Conservation (phyloP, 371 early-diverging fungal species). For the Mucor racemosus region DNA sequence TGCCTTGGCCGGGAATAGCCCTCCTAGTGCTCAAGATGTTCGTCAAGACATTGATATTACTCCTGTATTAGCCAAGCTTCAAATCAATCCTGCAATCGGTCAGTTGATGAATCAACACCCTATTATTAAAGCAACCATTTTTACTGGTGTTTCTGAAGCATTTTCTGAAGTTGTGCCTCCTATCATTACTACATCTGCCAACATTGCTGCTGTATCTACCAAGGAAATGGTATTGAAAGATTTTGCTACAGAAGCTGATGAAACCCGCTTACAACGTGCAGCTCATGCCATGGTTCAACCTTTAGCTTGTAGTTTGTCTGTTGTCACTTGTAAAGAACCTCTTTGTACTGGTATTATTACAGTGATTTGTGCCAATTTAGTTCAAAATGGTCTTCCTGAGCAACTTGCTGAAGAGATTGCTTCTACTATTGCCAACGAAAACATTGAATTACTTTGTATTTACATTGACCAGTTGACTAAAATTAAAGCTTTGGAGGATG, state of each 20-base stretch:
- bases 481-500: slow-evolving; percentile 83
- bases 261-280: slow-evolving; percentile 85
- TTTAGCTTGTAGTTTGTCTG: slow-evolving; percentile 77
- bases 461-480: slow-evolving; percentile 92
- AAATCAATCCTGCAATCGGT: slow-evolving; percentile 47
- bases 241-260: slow-evolving; percentile 92
- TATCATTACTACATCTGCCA: slow-evolving; percentile 88
- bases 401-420: slow-evolving; percentile 83
- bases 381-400: slow-evolving; percentile 83
- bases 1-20: neutral
- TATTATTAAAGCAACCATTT: slow-evolving; percentile 84
- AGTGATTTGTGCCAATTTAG: slow-evolving; percentile 74
- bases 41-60: slow-evolving; percentile 38
- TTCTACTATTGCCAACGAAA: slow-evolving; percentile 81
- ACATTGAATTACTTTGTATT: slow-evolving; percentile 87
- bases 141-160: slow-evolving; percentile 53
- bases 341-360: slow-evolving; percentile 80
- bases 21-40: slow-evolving; percentile 9
- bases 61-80: slow-evolving; percentile 35
- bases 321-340: slow-evolving; percentile 94
- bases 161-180: slow-evolving; percentile 64
- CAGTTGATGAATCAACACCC: slow-evolving; percentile 87
- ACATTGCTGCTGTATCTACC: slow-evolving; percentile 89
- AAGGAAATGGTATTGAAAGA: slow-evolving; percentile 92
- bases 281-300: slow-evolving; percentile 94